Percentiles rank a stretch among this genome's conserved stretches.
These are phyloP conservation scores for Thymus mandschuricus DNA, from an alignment of 257 asterid species.

Conservation along the genomic window DNA sequence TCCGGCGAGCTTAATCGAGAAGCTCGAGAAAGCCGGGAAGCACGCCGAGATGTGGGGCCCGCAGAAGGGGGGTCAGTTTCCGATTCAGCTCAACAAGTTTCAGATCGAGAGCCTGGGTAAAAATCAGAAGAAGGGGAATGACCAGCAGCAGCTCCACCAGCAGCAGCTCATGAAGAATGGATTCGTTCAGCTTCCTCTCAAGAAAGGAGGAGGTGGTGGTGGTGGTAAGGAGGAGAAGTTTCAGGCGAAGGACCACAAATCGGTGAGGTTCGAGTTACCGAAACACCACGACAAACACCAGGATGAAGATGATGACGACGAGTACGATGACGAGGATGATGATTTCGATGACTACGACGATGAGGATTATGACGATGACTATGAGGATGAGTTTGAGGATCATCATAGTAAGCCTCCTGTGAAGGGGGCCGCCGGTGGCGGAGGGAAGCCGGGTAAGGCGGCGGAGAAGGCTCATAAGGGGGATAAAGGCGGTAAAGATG, in stretches of 20 bases:
- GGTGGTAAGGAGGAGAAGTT: conserved; percentile 39
- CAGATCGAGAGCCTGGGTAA: conserved; percentile 40
- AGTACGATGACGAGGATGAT: conserved; percentile 43
- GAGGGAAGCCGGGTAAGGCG: conserved; percentile 34
- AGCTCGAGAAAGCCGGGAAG: conserved; percentile 71
- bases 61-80: conserved; percentile 40
- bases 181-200: conserved; percentile 9
- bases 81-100: conserved; percentile 51
- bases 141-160: conserved; percentile 14
- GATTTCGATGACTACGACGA: conserved; percentile 23
- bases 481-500: conserved; percentile 34
- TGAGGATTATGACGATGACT: conserved; percentile 18
- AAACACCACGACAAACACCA: conserved; percentile 46
- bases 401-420: conserved; percentile 34
- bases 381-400: conserved; percentile 37
- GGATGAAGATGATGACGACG: conserved; percentile 39
- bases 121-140: conserved; percentile 36
- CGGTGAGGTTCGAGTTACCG: conserved; percentile 62
- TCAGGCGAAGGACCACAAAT: conserved; percentile 50
- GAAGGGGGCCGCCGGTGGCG: conserved; percentile 34
- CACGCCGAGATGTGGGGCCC: conserved; percentile 79
- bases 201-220: conserved; percentile 26
- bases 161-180: conserved; percentile 29
- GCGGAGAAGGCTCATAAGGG: conserved; percentile 41
- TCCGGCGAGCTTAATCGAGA: conserved; percentile 55